These are phyloP conservation scores for Wallacemonas rigidus DNA, from an alignment of 208 protist species.

Conservation along the genomic window DNA sequence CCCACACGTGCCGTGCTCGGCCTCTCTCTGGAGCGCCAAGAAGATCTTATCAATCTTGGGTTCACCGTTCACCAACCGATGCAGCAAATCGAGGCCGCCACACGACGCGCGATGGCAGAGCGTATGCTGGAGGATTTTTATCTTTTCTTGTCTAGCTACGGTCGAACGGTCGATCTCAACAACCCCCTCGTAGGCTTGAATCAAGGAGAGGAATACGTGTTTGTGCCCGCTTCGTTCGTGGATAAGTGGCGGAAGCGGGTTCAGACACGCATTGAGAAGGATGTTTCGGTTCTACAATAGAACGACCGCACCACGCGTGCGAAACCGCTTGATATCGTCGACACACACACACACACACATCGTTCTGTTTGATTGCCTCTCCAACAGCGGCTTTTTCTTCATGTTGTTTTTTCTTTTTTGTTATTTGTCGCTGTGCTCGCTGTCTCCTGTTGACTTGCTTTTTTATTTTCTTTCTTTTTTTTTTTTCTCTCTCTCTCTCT, in stretches of 20 bases:
- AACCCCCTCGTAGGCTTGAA: constrained; percentile 8
- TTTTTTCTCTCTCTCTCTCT: neutral
- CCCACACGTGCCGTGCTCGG: constrained; percentile 60
- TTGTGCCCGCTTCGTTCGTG: constrained; percentile 73
- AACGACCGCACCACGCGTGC: neutral
- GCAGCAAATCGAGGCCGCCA: constrained; percentile 50
- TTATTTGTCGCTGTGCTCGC: neutral
- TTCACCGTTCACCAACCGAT: constrained; percentile 38
- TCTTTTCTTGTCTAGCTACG: constrained; percentile 72
- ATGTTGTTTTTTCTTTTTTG: neutral
- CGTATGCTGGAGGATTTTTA: constrained; percentile 74
- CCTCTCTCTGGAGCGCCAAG: constrained; percentile 54
- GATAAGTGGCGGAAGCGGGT: constrained; percentile 63
- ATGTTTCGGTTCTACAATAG: constrained; percentile 24
- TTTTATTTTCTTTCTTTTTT: neutral
- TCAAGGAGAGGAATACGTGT: constrained; percentile 51
- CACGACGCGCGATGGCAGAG: constrained; percentile 65
- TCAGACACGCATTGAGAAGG: constrained; percentile 58
- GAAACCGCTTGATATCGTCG: no score
- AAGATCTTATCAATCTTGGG: constrained; percentile 62
- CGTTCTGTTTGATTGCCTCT: no score
- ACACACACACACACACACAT: no score
- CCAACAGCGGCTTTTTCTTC: no score
- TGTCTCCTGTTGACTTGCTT: neutral
- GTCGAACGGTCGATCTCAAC: constrained; percentile 27